Percentiles rank a stretch among this genome's conserved stretches.
These are phyloP conservation scores for Coccinonectria pachysandricola DNA, from an alignment of 2,329 filamentous ascomycete genomes.

Conservation along the genomic window DNA sequence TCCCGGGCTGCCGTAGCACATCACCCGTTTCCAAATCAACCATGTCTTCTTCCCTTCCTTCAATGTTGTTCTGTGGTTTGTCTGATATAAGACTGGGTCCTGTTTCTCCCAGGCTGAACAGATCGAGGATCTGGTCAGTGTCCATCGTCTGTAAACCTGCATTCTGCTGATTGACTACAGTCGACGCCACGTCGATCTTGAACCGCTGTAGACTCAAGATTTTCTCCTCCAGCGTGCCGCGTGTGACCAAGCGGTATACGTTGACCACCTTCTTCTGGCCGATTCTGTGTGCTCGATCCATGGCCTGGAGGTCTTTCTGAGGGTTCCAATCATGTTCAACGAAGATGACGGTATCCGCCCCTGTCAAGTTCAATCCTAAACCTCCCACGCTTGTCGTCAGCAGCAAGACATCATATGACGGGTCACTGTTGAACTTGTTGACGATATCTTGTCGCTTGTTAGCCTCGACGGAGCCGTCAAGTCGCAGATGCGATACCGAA, in stretches of 20 bases:
- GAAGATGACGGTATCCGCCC: slow-evolving; percentile 97
- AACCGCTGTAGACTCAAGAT: slow-evolving; percentile 96
- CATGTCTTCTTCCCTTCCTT: slow-evolving; percentile 70
- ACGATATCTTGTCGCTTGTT: slow-evolving; percentile 94
- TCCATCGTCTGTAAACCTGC: slow-evolving; percentile 92
- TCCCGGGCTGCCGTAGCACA: slow-evolving; percentile 86
- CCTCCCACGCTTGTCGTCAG: slow-evolving; percentile 94
- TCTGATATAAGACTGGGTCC: slow-evolving; percentile 56
- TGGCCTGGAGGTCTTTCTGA: slow-evolving; percentile 95
- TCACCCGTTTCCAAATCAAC: slow-evolving; percentile 89
- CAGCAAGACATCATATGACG: slow-evolving; percentile 87
- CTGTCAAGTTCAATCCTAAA: slow-evolving; percentile 86
- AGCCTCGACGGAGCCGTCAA: slow-evolving; percentile 88
- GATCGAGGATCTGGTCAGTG: slow-evolving; percentile 92
- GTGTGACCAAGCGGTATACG: slow-evolving; percentile 91
- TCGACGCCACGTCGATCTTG: slow-evolving; percentile 97
- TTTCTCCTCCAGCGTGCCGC: slow-evolving; percentile 95
- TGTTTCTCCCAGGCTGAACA: slow-evolving; percentile 83
- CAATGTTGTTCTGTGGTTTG: slow-evolving; percentile 46
- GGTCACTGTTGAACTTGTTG: slow-evolving; percentile 97
- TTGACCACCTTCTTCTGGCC: slow-evolving; percentile 99
- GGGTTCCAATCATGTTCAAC: slow-evolving; percentile 99
- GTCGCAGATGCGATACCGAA: slow-evolving; percentile 82
- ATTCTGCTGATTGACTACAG: slow-evolving; percentile 98
- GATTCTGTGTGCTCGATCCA: slow-evolving; percentile 97